phyloP scores from a whole-genome alignment of 345 rosid species.

The Populus euphratica region DNA sequence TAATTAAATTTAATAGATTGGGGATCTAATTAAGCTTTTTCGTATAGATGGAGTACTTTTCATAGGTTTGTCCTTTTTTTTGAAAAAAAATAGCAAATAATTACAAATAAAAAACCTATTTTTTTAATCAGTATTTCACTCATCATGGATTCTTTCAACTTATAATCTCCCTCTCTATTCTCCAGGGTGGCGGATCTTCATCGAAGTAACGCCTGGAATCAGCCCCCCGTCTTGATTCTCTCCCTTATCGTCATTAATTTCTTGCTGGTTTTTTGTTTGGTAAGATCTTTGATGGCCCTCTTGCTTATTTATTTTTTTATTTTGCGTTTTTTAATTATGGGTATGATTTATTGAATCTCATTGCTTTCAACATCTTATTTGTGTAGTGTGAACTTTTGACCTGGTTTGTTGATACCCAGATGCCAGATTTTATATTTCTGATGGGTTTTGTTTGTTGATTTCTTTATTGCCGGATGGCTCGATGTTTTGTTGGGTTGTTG shows the following conservation, averaged over 20 bases:
- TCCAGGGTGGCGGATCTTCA: neutral
- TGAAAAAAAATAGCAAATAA: neutral
- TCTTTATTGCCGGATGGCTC: neutral
- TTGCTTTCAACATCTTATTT: neutral
- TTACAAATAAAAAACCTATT: neutral
- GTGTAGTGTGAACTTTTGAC: neutral
- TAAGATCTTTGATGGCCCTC: conserved; percentile 6
- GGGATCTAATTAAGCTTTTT: neutral
- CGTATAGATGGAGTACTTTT: neutral
- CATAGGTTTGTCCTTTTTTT: neutral
- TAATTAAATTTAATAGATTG: neutral
- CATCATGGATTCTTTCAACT: neutral
- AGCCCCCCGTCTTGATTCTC: neutral
- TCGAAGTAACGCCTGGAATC: neutral
- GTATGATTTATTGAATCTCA: neutral
- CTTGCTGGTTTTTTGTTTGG: neutral
- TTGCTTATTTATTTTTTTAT: neutral
- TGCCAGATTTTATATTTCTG: neutral
- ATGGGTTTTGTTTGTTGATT: neutral
- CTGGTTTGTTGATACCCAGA: neutral
- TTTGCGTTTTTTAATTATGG: neutral
- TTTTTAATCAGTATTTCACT: neutral
- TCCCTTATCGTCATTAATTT: neutral
- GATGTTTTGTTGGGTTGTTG: neutral
- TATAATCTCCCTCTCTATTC: neutral